Conservation (phyloP, 306 rosid genomes). For the Lupinus albus region DNA sequence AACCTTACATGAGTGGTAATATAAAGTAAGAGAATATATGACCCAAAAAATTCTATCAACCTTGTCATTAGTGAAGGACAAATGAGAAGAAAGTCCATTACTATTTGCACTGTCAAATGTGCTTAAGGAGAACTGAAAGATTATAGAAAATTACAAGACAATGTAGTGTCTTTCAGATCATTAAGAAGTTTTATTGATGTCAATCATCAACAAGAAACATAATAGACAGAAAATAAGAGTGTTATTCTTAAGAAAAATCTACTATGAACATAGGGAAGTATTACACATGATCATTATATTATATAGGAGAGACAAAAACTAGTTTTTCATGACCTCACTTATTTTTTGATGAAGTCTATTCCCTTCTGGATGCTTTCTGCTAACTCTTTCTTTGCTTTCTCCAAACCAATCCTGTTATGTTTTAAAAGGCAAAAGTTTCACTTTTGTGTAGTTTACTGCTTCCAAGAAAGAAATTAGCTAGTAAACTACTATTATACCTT, state of each 20-base stretch:
- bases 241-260: slow-evolving; percentile 16
- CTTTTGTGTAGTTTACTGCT: not conserved
- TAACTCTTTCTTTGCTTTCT: slow-evolving; percentile 71
- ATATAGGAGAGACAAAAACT: slow-evolving; percentile 26
- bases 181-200: slow-evolving; percentile 30
- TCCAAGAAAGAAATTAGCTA: slow-evolving; percentile 29
- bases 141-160: not conserved
- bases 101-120: slow-evolving; percentile 22
- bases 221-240: slow-evolving; percentile 29
- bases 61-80: not conserved
- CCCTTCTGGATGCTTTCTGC: slow-evolving; percentile 73
- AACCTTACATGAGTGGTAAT: not conserved
- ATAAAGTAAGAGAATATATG: not conserved
- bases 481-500: slow-evolving; percentile 52
- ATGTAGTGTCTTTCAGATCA: not conserved
- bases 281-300: slow-evolving; percentile 6
- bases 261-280: slow-evolving; percentile 39
- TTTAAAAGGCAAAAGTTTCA: slow-evolving; percentile 27
- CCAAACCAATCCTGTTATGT: slow-evolving; percentile 59
- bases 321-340: slow-evolving; percentile 19
- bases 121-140: slow-evolving; percentile 5
- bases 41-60: not conserved
- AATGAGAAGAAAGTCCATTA: slow-evolving; percentile 7
- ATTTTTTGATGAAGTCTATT: slow-evolving; percentile 56
- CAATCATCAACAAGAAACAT: slow-evolving; percentile 31